Conservation (phyloP, 1,284 basidiomycete genomes). For the Limonomyces culmigenus region DNA sequence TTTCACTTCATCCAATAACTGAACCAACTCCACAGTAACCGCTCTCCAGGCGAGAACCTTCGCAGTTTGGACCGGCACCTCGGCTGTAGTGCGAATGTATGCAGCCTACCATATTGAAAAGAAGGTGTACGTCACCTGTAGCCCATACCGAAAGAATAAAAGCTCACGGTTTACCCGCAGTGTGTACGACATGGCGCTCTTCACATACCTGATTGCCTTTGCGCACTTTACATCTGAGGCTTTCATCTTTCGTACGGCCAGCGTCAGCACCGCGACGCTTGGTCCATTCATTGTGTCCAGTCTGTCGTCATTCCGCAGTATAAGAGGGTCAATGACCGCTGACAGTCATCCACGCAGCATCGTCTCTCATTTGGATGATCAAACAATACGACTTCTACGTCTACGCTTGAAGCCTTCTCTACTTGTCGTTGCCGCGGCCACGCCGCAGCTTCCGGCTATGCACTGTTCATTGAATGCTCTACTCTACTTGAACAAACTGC, state of each 20-base stretch:
- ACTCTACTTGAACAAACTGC: too few relatives aligned
- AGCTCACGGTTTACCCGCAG: constrained; percentile 21
- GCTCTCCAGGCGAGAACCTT: constrained; percentile 76
- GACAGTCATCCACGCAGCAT: constrained; percentile 17
- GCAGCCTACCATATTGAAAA: constrained; percentile 77
- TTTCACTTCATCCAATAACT: constrained; percentile 3
- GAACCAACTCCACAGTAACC: constrained; percentile 44
- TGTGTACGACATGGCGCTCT: constrained; percentile 79
- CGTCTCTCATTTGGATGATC: constrained; percentile 71
- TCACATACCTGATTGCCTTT: constrained; percentile 82
- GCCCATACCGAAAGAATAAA: too few relatives aligned
- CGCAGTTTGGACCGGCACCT: constrained; percentile 75
- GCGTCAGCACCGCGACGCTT: constrained; percentile 43
- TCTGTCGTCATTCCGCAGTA: constrained; percentile 38
- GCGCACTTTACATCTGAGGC: constrained; percentile 81
- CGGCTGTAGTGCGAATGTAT: constrained; percentile 66
- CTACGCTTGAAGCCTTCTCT: constrained; percentile 13
- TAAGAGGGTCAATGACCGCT: not conserved
- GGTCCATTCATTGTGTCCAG: constrained; percentile 79
- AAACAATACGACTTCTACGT: constrained; percentile 60
- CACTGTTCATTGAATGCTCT: too few relatives aligned
- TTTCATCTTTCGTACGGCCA: constrained; percentile 69
- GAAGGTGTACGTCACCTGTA: constrained; percentile 42
- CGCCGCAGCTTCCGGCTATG: too few relatives aligned
- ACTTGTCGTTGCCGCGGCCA: too few relatives aligned